Evolutionary conservation across 1,284 basidiomycete genomes (phyloP).

Genomic region (Spongispora temasekensis): DNA sequence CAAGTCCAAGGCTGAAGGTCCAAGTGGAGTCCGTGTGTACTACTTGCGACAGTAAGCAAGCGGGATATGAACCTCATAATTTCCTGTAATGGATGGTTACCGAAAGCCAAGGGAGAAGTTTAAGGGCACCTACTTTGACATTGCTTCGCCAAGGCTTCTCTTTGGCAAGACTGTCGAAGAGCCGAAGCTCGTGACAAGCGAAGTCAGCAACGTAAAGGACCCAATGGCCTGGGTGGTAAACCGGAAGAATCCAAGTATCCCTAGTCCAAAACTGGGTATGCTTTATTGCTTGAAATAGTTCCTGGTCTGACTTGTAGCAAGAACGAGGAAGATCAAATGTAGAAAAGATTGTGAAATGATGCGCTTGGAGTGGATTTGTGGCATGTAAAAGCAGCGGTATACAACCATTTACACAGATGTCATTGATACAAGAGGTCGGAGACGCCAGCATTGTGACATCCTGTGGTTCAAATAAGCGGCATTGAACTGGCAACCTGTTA

Average conservation of each 20-base stretch:
- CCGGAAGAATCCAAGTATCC: neutral
- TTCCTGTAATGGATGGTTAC: neutral
- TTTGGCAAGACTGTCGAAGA: neutral
- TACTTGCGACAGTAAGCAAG: neutral
- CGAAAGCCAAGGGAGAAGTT: too few species aligned
- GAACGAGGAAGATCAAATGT: neutral
- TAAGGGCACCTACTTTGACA: too few species aligned
- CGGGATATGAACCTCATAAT: neutral
- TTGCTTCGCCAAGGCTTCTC: neutral
- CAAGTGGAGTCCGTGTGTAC: neutral
- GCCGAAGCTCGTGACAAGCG: neutral
- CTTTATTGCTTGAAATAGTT: too few species aligned
- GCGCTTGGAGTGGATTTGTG: neutral
- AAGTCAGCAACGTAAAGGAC: neutral
- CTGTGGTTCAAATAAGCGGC: too few species aligned
- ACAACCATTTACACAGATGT: neutral
- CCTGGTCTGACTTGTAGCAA: neutral
- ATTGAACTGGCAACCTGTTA: too few species aligned
- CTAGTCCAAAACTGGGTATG: too few species aligned
- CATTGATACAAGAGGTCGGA: neutral
- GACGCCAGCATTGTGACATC: neutral
- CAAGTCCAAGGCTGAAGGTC: neutral
- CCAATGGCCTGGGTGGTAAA: neutral
- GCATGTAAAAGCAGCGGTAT: too few species aligned
- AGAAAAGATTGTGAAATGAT: neutral